Percentiles rank a stretch among this genome's conserved stretches.
Conservation (phyloP, 306 rosid species). For the Crataegus laevigata region DNA sequence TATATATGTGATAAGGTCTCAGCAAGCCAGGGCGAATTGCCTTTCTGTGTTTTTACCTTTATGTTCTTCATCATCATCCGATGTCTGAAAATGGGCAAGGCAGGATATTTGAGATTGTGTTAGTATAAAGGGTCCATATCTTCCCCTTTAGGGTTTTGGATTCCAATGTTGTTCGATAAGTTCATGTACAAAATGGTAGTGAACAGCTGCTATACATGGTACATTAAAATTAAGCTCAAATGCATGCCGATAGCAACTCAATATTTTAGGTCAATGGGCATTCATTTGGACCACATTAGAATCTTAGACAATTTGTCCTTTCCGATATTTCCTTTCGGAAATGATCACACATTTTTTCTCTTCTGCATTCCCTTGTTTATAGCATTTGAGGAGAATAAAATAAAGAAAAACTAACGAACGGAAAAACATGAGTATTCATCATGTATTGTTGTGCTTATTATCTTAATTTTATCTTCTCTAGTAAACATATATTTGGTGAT, state of each 20-base stretch:
- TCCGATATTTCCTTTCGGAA: constrained; percentile 1
- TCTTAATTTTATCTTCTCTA: neutral
- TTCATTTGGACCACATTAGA: constrained; percentile 1
- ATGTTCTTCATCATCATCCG: neutral
- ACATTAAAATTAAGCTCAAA: neutral
- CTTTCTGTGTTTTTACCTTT: neutral
- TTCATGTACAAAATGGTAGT: neutral
- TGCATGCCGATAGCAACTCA: neutral
- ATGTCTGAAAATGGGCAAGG: neutral
- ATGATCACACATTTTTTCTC: neutral
- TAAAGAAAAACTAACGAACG: neutral
- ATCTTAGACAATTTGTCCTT: neutral
- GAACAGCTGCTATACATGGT: neutral
- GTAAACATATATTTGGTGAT: constrained; percentile 6
- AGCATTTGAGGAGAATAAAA: neutral
- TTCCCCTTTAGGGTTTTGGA: neutral
- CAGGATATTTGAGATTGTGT: neutral
- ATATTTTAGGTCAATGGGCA: constrained; percentile 1
- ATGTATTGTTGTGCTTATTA: neutral
- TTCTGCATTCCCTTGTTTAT: neutral
- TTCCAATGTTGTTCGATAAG: neutral
- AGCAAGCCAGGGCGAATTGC: neutral
- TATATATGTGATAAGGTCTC: neutral
- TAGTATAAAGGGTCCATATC: neutral
- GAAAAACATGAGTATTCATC: neutral